These are phyloP conservation scores for Penicillium atrosanguineum DNA, from an alignment of 495 filamentous ascomycete genomes.

Conservation along the genomic window DNA sequence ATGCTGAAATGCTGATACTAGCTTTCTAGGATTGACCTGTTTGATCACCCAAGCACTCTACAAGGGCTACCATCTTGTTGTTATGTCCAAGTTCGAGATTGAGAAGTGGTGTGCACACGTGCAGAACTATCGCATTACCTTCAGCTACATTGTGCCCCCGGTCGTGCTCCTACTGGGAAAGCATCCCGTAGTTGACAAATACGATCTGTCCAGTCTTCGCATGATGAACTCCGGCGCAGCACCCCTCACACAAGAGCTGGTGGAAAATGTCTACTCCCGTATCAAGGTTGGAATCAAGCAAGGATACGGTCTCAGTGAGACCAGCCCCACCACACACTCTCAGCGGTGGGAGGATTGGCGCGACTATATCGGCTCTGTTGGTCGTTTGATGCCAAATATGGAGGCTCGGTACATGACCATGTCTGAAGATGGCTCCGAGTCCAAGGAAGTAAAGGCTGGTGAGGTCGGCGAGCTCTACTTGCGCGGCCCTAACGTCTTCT, in stretches of 20 bases:
- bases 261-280: slow-evolving; percentile 71
- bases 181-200: slow-evolving; percentile 70
- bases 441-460: slow-evolving; percentile 56
- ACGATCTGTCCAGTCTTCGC: slow-evolving; percentile 73
- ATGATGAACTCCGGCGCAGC: slow-evolving; percentile 91
- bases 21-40: slow-evolving; percentile 63
- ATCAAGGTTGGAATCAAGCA: slow-evolving; percentile 76
- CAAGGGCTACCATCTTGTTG: slow-evolving; percentile 64
- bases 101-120: slow-evolving; percentile 72
- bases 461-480: slow-evolving; percentile 66
- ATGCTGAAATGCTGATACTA: slow-evolving; percentile 53
- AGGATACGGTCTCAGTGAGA: slow-evolving; percentile 86
- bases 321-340: slow-evolving; percentile 55
- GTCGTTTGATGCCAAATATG: slow-evolving; percentile 76
- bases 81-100: slow-evolving; percentile 85
- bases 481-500: slow-evolving; percentile 63
- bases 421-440: slow-evolving; percentile 50
- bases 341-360: slow-evolving; percentile 78
- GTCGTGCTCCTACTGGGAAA: slow-evolving; percentile 80
- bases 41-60: slow-evolving; percentile 63
- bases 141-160: slow-evolving; percentile 80
- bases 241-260: slow-evolving; percentile 79
- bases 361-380: slow-evolving; percentile 74
- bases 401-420: slow-evolving; percentile 73
- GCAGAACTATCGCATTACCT: slow-evolving; percentile 72